A percentile compares a stretch with the other conserved stretches of the same genome.
phyloP scores from a whole-genome alignment of 805 yeast species.

The Lipomyces anomalus region DNA sequence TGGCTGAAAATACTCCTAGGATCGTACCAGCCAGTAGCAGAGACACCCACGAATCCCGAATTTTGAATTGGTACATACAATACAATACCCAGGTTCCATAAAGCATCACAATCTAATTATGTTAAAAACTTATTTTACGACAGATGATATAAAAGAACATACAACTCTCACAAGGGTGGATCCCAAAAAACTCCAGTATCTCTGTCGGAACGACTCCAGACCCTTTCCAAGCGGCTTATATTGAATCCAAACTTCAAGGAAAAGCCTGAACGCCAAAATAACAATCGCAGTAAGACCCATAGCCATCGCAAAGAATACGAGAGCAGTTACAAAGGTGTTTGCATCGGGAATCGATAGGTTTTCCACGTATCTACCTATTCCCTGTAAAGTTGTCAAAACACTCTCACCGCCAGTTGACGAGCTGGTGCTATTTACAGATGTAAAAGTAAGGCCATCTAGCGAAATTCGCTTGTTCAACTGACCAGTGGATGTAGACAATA shows the following conservation, averaged over 20 bases:
- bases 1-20: constrained; percentile 28
- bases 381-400: constrained; percentile 27
- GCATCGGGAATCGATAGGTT: constrained; percentile 31
- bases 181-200: constrained; percentile 25
- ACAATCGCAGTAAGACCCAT: constrained; percentile 25
- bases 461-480: constrained; percentile 7
- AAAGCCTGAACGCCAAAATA: constrained; percentile 27
- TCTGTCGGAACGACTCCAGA: constrained; percentile 26
- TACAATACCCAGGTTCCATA: constrained; percentile 34
- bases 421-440: constrained; percentile 1
- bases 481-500: constrained; percentile 4
- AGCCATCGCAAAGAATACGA: constrained; percentile 32
- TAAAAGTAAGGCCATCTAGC: constrained; percentile 12
- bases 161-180: constrained; percentile 28
- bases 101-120: constrained; percentile 26
- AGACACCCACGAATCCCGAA: constrained; percentile 33
- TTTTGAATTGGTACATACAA: constrained; percentile 31
- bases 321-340: constrained; percentile 31
- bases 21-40: constrained; percentile 30
- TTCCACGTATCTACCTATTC: constrained; percentile 31
- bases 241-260: constrained; percentile 24
- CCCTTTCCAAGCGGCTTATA: constrained; percentile 10
- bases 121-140: not conserved
- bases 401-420: constrained; percentile 3
- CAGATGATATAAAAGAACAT: too few relatives aligned